A percentile compares a stretch with the other conserved stretches of the same genome.
These are phyloP conservation scores for Phyllachora maydis DNA, from an alignment of 2,329 filamentous ascomycete genomes.

Conservation along the genomic window DNA sequence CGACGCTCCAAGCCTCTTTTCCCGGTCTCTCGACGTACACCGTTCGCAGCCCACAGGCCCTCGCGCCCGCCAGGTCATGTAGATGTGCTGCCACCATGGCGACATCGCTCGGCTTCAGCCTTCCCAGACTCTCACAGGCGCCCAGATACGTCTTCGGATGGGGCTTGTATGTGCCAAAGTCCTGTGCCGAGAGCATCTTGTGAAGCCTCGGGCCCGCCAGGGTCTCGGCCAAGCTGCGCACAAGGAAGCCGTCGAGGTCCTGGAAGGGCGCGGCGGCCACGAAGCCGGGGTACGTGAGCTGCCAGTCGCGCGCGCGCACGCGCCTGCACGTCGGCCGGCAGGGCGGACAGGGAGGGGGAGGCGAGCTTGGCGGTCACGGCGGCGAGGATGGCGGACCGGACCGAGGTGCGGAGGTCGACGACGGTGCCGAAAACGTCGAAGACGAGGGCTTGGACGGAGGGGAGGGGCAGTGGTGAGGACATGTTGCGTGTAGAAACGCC, in stretches of 20 bases:
- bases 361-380: constrained; percentile 24
- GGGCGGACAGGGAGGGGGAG: constrained; percentile 19
- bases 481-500: constrained; percentile 1
- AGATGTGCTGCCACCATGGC: constrained; percentile 65
- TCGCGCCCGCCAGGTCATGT: constrained; percentile 45
- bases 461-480: constrained; percentile 1
- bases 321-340: constrained; percentile 22
- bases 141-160: constrained; percentile 46
- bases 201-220: constrained; percentile 43
- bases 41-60: constrained; percentile 40
- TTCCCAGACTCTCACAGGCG: constrained; percentile 36
- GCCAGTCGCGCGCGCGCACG: constrained; percentile 48
- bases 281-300: constrained; percentile 33
- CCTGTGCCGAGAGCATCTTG: constrained; percentile 42
- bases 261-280: constrained; percentile 33
- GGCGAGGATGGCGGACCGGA: constrained; percentile 34
- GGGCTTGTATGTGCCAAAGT: constrained; percentile 60
- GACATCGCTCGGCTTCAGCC: constrained; percentile 36
- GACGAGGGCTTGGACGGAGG: constrained; percentile 33
- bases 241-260: constrained; percentile 53
- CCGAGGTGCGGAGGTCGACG: constrained; percentile 55
- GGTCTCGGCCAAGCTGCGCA: constrained; percentile 36
- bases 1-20: constrained; percentile 41
- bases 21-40: constrained; percentile 49
- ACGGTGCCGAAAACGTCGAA: constrained; percentile 69